These are phyloP conservation scores for Eleusine indica DNA, from an alignment of 176 grass and related monocot species.

Conservation along the genomic window DNA sequence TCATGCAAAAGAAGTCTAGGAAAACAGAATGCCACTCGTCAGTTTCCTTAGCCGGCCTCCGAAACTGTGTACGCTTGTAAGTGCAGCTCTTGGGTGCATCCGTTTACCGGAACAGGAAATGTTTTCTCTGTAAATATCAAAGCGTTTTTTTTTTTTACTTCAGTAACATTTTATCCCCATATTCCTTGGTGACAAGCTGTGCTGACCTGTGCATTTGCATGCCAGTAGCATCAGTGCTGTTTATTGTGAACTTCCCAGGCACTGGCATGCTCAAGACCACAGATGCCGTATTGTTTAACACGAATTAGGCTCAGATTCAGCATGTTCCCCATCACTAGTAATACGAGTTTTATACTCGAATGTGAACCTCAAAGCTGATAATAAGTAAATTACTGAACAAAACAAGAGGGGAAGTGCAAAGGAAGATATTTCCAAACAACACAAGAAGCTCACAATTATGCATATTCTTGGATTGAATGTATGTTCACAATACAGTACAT, in stretches of 20 bases:
- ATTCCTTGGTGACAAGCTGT: neutral
- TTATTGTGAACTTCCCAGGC: neutral
- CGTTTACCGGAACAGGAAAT: neutral
- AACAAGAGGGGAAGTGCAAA: neutral
- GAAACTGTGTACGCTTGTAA: neutral
- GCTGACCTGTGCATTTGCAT: neutral
- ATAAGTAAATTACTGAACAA: neutral
- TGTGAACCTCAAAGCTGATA: neutral
- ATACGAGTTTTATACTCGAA: neutral
- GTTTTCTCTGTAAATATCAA: conserved; percentile 3
- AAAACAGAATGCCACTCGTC: neutral
- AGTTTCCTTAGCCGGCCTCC: neutral
- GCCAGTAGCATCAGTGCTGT: neutral
- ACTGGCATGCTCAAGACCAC: neutral
- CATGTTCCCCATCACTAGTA: neutral
- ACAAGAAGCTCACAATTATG: neutral
- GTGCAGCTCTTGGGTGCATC: neutral
- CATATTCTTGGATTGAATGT: neutral
- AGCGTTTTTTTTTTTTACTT: neutral
- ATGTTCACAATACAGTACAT: neutral
- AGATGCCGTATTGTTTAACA: neutral
- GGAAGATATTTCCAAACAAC: neutral
- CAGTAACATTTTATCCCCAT: neutral
- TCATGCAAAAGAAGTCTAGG: conserved; percentile 19
- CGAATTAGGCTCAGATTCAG: neutral